Conservation (phyloP, 108 stramenopile species). For the Fistulifera solaris region DNA sequence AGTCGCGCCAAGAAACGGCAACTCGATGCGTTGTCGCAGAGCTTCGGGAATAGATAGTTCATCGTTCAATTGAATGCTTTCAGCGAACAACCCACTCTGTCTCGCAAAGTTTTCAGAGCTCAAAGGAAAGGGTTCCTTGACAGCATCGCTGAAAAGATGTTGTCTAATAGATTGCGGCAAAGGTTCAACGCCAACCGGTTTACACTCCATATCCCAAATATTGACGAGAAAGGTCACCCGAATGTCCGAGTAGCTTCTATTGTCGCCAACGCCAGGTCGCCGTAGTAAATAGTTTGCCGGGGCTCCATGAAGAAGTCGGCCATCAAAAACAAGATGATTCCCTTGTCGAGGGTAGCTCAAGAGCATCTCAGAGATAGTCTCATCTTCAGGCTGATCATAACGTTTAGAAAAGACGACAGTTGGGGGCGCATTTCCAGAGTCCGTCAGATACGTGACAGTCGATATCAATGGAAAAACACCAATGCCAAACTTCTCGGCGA, state of each 20-base stretch:
- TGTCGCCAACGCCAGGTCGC: neutral
- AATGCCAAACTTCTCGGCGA: conserved; percentile 73
- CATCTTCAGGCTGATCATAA: conserved; percentile 57
- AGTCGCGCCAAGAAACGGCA: conserved; percentile 46
- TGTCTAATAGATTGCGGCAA: conserved; percentile 23
- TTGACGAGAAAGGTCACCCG: conserved; percentile 89
- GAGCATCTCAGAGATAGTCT: conserved; percentile 37
- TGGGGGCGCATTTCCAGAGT: conserved; percentile 16
- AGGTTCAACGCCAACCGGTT: conserved; percentile 43
- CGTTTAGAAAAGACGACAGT: conserved; percentile 63
- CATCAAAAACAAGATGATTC: conserved; percentile 87
- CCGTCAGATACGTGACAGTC: conserved; percentile 82
- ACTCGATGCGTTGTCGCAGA: conserved; percentile 20
- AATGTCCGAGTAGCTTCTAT: conserved; percentile 1
- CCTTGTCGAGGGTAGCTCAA: conserved; percentile 58
- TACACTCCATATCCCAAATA: conserved; percentile 52
- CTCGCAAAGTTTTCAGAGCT: neutral
- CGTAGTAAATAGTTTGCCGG: conserved; percentile 47
- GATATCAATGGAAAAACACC: conserved; percentile 77
- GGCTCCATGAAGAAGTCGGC: conserved; percentile 81
- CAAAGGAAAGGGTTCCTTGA: neutral
- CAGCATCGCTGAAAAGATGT: conserved; percentile 12
- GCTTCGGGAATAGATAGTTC: conserved; percentile 5
- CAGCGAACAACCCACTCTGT: neutral
- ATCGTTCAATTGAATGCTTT: conserved; percentile 12